phyloP scores from a whole-genome alignment of 2,329 filamentous ascomycete species.

The Macrophomina tecta region DNA sequence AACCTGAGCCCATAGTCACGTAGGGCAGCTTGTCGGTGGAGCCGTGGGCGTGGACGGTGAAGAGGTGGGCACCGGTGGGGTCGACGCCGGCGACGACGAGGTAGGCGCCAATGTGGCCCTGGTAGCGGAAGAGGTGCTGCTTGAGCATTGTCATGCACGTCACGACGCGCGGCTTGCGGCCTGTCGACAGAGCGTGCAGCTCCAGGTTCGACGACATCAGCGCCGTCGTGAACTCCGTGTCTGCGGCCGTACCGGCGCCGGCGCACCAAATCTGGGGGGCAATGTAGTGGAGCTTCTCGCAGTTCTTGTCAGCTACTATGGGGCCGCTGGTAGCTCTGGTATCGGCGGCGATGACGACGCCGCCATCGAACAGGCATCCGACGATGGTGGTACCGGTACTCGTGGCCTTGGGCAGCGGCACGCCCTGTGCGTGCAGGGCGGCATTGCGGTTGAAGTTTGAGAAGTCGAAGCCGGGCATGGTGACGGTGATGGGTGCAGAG shows the following conservation, averaged over 20 bases:
- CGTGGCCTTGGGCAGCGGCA: slow-evolving; percentile 95
- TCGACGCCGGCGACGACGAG: slow-evolving; percentile 96
- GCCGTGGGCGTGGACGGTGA: slow-evolving; percentile 98
- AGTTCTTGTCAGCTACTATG: slow-evolving; percentile 99
- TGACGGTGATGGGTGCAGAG: background rate
- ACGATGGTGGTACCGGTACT: slow-evolving; percentile 99
- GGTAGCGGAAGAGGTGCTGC: slow-evolving; percentile 98
- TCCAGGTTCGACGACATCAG: slow-evolving; percentile 99
- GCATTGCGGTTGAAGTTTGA: slow-evolving; percentile 99
- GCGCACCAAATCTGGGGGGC: slow-evolving; percentile 99
- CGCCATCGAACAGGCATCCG: slow-evolving; percentile 93
- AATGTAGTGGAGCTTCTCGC: slow-evolving; percentile 99
- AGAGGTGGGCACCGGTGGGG: slow-evolving; percentile 91
- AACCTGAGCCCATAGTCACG: slow-evolving; percentile 98
- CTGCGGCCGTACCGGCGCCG: slow-evolving; percentile 94
- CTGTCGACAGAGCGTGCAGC: slow-evolving; percentile 93
- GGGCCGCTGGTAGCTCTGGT: slow-evolving; percentile 96
- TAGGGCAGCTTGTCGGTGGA: slow-evolving; percentile 98
- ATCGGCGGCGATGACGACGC: slow-evolving; percentile 98
- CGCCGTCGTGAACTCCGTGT: slow-evolving; percentile 98
- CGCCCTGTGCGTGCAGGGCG: slow-evolving; percentile 89
- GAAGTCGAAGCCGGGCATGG: slow-evolving; percentile 98
- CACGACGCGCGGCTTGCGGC: slow-evolving; percentile 94
- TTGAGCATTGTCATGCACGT: slow-evolving; percentile 99
- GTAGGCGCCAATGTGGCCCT: slow-evolving; percentile 97